phyloP scores from a whole-genome alignment of 179 eudicot species.

The Patellifolia procumbens region DNA sequence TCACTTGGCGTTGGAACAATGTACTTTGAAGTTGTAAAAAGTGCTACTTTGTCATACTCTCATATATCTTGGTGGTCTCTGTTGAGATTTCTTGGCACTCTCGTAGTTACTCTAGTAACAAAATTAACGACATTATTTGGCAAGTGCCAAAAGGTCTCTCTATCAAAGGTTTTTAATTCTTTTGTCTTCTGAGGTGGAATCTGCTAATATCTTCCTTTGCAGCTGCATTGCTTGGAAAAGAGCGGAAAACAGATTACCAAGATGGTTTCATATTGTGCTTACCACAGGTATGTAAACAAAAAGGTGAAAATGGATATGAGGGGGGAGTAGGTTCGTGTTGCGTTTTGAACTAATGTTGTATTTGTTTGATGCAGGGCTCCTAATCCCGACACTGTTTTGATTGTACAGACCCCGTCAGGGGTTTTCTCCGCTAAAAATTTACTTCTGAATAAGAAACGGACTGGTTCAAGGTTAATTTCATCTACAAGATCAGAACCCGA shows the following conservation, averaged over 20 bases:
- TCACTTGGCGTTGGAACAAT: neutral
- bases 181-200: conserved; percentile 4
- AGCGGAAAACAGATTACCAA: conserved; percentile 88
- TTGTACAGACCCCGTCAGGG: conserved; percentile 84
- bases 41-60: neutral
- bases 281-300: conserved; percentile 66
- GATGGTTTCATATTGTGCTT: conserved; percentile 94
- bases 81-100: neutral
- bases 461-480: conserved; percentile 83
- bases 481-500: conserved; percentile 62
- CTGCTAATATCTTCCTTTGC: conserved; percentile 28
- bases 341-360: conserved; percentile 15
- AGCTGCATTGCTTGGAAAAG: conserved; percentile 90
- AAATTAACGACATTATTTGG: neutral
- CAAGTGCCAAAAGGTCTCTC: neutral
- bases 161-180: neutral
- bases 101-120: neutral
- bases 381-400: conserved; percentile 89
- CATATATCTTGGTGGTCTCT: neutral
- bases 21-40: neutral
- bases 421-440: conserved; percentile 83
- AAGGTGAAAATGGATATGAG: conserved; percentile 1
- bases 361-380: conserved; percentile 71
- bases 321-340: conserved; percentile 9
- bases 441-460: conserved; percentile 58